A percentile compares a stretch with the other conserved stretches of the same genome.
phyloP scores from a whole-genome alignment of 2,329 filamentous ascomycete genomes.

The Atkinsonella hypoxylon region DNA sequence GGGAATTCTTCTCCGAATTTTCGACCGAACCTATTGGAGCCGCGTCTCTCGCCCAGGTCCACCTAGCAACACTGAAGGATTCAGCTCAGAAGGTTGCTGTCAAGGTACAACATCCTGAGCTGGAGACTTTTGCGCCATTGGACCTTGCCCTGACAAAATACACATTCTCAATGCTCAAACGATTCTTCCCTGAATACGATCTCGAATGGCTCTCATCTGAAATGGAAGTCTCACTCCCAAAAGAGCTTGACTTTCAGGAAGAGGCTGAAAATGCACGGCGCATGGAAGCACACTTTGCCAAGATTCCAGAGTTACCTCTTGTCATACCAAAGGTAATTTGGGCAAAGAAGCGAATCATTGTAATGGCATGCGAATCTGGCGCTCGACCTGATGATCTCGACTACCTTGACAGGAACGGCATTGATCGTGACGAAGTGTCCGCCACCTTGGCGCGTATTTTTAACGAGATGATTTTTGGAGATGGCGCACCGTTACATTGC shows the following conservation, averaged over 20 bases:
- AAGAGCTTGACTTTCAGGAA: conserved; percentile 79
- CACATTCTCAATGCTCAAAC: conserved; percentile 80
- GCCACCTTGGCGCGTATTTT: conserved; percentile 84
- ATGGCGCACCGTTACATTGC: conserved; percentile 80
- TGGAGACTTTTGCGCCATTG: conserved; percentile 82
- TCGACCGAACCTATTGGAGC: conserved; percentile 72
- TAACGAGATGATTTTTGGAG: conserved; percentile 98
- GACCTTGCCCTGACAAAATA: conserved; percentile 79
- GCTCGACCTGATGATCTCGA: conserved; percentile 78
- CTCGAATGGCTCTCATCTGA: conserved; percentile 90
- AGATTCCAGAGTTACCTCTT: conserved; percentile 63
- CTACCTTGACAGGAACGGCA: conserved; percentile 73
- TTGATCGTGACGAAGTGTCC: conserved; percentile 91
- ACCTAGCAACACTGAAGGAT: conserved; percentile 71
- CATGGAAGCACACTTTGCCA: conserved; percentile 69
- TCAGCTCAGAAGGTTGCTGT: conserved; percentile 83
- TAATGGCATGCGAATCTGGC: conserved; percentile 90
- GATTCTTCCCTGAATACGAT: conserved; percentile 95
- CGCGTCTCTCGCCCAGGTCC: conserved; percentile 88
- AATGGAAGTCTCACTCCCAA: conserved; percentile 81
- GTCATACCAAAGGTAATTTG: conserved; percentile 84
- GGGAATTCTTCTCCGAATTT: conserved; percentile 80
- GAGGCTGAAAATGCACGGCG: conserved; percentile 77
- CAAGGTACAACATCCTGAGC: conserved; percentile 85
- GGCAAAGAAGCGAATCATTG: conserved; percentile 78